These are phyloP conservation scores for Vaccinium macrocarpon DNA, from an alignment of 148 eudicot genomes.

Conservation along the genomic window DNA sequence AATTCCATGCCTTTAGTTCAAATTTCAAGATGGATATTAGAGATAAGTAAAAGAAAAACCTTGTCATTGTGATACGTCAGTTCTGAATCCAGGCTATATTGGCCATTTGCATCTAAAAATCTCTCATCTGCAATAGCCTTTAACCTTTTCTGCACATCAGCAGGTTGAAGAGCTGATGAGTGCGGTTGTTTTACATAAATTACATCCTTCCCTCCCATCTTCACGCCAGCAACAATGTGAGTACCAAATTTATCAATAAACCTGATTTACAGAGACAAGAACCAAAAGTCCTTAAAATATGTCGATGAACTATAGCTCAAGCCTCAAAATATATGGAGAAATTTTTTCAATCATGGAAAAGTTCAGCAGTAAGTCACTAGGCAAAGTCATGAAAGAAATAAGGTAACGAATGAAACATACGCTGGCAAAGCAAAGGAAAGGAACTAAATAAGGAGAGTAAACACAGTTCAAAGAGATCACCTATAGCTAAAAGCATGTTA, in stretches of 20 bases:
- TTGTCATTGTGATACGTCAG: slow-evolving; percentile 53
- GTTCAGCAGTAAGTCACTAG: neutral
- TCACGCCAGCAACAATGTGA: slow-evolving; percentile 86
- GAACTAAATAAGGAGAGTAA: neutral
- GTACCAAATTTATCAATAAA: slow-evolving; percentile 91
- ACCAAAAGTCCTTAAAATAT: neutral
- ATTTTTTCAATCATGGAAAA: neutral
- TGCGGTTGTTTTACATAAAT: slow-evolving; percentile 85
- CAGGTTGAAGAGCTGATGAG: slow-evolving; percentile 79
- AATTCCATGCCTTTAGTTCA: neutral
- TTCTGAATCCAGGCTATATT: slow-evolving; percentile 44
- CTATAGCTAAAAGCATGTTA: neutral
- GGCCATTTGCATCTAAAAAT: slow-evolving; percentile 61
- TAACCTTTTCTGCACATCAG: slow-evolving; percentile 85
- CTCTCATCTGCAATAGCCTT: slow-evolving; percentile 90
- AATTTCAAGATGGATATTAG: neutral
- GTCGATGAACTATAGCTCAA: slow-evolving; percentile 5
- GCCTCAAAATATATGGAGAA: neutral
- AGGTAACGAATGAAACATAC: neutral
- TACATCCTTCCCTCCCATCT: slow-evolving; percentile 99
- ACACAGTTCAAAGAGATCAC: neutral
- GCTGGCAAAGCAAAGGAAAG: neutral
- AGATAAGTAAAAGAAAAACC: slow-evolving; percentile 33
- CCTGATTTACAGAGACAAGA: slow-evolving; percentile 40
- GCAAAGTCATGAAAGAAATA: neutral